Base-by-base conservation (phyloP, 306 rosid genomes). In the Rubus parviflorus region DNA sequence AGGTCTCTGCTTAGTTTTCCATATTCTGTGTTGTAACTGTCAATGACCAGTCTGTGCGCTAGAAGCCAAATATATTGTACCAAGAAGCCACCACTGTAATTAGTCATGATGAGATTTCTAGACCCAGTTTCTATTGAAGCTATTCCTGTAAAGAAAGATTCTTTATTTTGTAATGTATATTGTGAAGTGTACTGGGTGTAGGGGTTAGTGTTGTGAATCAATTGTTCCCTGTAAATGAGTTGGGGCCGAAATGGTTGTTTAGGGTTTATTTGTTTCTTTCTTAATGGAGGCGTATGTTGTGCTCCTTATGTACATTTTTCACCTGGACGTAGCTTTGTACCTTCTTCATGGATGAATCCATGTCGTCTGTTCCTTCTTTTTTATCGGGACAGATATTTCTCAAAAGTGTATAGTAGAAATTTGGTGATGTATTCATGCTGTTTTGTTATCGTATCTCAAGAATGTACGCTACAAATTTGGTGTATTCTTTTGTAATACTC, bases 71-170 rank as follows among this genome's bases (percentile, higher is more conserved):
- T 48, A 56, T 5, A 16, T 38, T 77, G 74, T 41, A 49, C 45
- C 51, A 68, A 41, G 47, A 70, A 49, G 12, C 65, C 73, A 52
- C 49, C 45, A 78, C 67, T 74, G 82, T 82, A 78, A 66, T 73
- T 71, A 46, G 68, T 74, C 66, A 42, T 43, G 46, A 60, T 60
- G 74, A 73, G 60, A 63, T 63, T 23, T 75, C 19, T 75, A 56
- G 19, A 48, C 41, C 23, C 75, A 22, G 57, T 62, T 77, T 70
- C 77, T 64, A 60, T 64, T 75, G 65, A 61, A 61, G 69, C 73
- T 37, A 69, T 51, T 70, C 74, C 54, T 37, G 58, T 69, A 61
- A 62, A 64, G 71, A 66, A 63, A 30, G 54, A 15, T 38, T 54
- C 17, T 37, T n/a, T 14, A 14, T 69, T 15, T 60, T 60, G 4